Evolutionary conservation across 306 rosid genomes (phyloP), one percentile per base, ranked within the genome.

Genomic region (Pterocarpus macrocarpus): DNA sequence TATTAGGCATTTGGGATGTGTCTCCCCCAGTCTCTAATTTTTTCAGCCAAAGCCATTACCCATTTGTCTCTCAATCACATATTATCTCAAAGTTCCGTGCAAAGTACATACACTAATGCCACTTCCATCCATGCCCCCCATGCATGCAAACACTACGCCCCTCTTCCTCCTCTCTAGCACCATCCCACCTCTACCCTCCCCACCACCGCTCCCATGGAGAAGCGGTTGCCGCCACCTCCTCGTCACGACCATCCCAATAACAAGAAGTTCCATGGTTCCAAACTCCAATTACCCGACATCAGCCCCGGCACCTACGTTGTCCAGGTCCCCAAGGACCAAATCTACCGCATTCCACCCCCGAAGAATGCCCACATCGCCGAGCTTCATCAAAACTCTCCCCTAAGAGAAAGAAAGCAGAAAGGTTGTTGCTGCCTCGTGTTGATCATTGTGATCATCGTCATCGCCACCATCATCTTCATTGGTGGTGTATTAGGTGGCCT

Each of bases 171-270:
- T 65, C 80, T 69, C 83, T 71, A 71, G 56, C 13, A 82, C 33
- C 52, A 5, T 3, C 53, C 41, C 44, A 14, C 9, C 44, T 53
- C 14, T 55, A 49, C 79, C 78, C 57, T 39, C 77, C 22, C 64
- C 66, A 28, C 89, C 70, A 39, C 89, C 88, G 86, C 91, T 87
- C 88, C 78, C 81, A 91, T 93, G 97, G 91, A 90, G 97, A 93
- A 91, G 94, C 90, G 92, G 94, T 77, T 62, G 4, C 76, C 71
- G 0, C 45, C 52, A 0, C 76, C 77, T 16, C 82, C 78, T 17
- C 35, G 59, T 12, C 64, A 14, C 2, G 11, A 16, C 11, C 38
- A 13, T 14, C 16, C 9, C 52, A 7, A 64, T 39, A 67, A 36
- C 3, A 8, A 5, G 5, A 41, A 43, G 9, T 2, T 9, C 33